Base-by-base conservation (phyloP, 2,329 filamentous ascomycete genomes). In the Phaeosphaeriaceae sp. region DNA sequence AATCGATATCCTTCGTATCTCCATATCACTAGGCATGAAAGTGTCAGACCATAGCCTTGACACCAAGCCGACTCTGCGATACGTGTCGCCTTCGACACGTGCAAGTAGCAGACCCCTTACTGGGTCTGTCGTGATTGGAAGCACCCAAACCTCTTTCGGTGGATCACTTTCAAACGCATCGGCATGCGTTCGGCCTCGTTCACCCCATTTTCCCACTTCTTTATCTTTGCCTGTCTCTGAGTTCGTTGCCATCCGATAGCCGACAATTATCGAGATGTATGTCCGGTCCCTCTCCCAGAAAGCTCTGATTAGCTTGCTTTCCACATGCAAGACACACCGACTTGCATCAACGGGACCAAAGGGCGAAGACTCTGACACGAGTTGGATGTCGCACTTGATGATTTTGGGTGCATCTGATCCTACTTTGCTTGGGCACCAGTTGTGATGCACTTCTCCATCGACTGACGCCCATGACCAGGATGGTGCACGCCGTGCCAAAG, bases 381-480 rank as follows among this genome's bases (percentile, higher is more conserved):
- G 59, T 7, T 31, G 41, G 17, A 57, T 57, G 15, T 51, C 20
- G 33, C 53, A 60, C 15, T 49, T 17, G 1, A 61, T 19, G 22
- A 59, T 31, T 7, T 25, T 21, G 17, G 31, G 41, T 20, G 49
- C 19, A 21, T 51, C 31, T 17, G 20, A 11, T 2, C 33, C 42
- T 3, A 47, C 13, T 5, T 10, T 21, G 19, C 17, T 13, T 2
- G 47, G 42, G 40, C 56, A 60, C 62, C 60, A 60, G 22, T 55
- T 41, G 40, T 60, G 40, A 42, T 48, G 54, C 13, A 60, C 48
- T 53, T 63, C 57, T 15, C 56, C 55, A 45, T 60, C 56, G 22
- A 63, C 50, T 10, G 60, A 53, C 17, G 53, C 58, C 58, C 61
- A 64, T n/a, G 56, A 62, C 61, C 61, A 64, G 2, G 58, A 57